Conservation (phyloP, 495 filamentous ascomycete species). For the Diplogelasinospora grovesii region DNA sequence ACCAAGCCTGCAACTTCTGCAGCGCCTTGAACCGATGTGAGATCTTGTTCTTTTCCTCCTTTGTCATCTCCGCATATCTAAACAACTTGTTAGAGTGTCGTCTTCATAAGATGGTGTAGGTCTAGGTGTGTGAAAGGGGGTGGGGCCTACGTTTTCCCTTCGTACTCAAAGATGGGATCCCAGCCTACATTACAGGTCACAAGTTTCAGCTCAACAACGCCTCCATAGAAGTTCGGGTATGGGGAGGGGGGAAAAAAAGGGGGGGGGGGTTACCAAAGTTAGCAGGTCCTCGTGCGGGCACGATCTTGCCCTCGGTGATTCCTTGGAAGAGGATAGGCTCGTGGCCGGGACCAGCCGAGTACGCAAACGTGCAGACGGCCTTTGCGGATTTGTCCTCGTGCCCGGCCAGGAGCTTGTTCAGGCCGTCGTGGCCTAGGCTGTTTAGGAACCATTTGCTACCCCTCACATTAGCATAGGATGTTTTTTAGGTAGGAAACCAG, state of each 20-base stretch:
- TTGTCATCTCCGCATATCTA: constrained; percentile 91
- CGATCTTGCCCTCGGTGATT: constrained; percentile 66
- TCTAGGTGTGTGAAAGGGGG: not conserved
- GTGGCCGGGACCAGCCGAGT: constrained; percentile 74
- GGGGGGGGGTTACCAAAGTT: constrained; percentile 64
- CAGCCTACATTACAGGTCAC: constrained; percentile 51
- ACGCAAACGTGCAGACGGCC: constrained; percentile 94
- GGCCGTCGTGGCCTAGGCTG: constrained; percentile 68
- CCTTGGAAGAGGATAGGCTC: constrained; percentile 91
- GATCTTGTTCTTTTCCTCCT: constrained; percentile 82
- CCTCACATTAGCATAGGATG: not conserved
- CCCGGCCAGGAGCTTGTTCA: constrained; percentile 86
- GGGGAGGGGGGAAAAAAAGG: constrained; percentile 9
- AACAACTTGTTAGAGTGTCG: not conserved
- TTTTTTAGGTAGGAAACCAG: not conserved
- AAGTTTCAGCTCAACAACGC: no score
- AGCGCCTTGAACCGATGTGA: constrained; percentile 86
- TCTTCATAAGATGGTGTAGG: constrained; percentile 1
- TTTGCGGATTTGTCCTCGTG: constrained; percentile 86
- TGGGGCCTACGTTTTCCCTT: constrained; percentile 71
- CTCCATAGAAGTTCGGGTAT: not conserved
- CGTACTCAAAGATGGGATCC: constrained; percentile 95
- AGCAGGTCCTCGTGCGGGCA: constrained; percentile 63
- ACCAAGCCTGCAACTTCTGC: constrained; percentile 76
- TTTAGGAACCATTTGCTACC: constrained; percentile 87